phyloP scores from a whole-genome alignment of 169 alveolate species.

The Eimeria brunetti region DNA sequence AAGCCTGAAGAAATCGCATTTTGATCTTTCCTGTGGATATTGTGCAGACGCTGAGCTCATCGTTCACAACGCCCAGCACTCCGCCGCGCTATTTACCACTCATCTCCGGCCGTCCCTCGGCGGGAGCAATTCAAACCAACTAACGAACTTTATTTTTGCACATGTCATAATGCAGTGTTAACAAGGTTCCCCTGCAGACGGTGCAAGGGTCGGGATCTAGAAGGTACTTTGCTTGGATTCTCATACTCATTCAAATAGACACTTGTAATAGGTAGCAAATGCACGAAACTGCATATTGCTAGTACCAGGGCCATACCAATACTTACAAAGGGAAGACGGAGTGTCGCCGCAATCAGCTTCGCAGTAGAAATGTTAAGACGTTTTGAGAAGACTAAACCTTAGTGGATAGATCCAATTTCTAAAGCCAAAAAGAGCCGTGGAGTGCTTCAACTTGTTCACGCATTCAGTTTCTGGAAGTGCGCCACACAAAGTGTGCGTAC shows the following conservation, averaged over 20 bases:
- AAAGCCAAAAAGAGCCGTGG: background rate
- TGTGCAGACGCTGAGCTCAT: slow-evolving; percentile 56
- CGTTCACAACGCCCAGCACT: slow-evolving; percentile 18
- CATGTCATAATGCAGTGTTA: background rate
- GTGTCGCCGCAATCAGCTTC: background rate
- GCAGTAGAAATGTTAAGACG: background rate
- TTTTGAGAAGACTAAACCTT: background rate
- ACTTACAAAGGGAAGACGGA: background rate
- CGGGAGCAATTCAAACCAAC: background rate
- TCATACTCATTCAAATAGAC: background rate
- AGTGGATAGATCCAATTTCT: background rate
- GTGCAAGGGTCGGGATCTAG: background rate
- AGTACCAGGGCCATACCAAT: background rate
- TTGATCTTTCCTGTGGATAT: background rate
- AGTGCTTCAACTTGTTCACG: background rate
- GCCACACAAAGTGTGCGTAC: background rate
- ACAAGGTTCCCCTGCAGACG: background rate
- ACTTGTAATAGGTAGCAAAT: background rate
- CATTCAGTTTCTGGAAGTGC: background rate
- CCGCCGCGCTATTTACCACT: slow-evolving; percentile 25
- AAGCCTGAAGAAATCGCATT: background rate
- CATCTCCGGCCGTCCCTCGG: background rate
- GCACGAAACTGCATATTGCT: background rate
- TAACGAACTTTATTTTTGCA: background rate
- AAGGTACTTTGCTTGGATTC: background rate